These are phyloP conservation scores for Colletotrichum spinosum DNA, from an alignment of 2,329 filamentous ascomycete species.

Conservation along the genomic window DNA sequence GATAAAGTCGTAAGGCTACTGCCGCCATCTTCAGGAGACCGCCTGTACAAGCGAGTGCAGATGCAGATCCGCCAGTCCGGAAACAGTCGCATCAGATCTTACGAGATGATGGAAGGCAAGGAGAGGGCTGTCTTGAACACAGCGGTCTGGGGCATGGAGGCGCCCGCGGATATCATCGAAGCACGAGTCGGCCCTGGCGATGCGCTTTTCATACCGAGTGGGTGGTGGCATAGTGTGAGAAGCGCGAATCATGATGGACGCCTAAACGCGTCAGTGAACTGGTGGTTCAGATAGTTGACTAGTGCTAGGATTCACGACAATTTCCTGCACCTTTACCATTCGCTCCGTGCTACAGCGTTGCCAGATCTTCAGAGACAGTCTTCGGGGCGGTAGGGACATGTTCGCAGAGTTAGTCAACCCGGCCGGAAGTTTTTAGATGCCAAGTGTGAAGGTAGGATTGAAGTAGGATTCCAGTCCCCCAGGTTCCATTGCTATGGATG, in stretches of 20 bases:
- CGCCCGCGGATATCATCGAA: slow-evolving; percentile 56
- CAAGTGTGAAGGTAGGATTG: no score
- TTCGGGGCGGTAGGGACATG: no score
- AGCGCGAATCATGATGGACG: slow-evolving; percentile 48
- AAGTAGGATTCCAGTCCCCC: no score
- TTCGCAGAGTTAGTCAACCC: no score
- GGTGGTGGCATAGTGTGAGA: slow-evolving; percentile 61
- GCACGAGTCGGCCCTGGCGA: slow-evolving; percentile 73
- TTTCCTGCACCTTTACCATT: no score
- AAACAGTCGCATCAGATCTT: slow-evolving; percentile 71
- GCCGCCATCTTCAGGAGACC: slow-evolving; percentile 70
- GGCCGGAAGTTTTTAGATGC: no score
- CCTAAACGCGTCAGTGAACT: slow-evolving; percentile 57
- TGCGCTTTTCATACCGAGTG: slow-evolving; percentile 79
- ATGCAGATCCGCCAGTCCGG: slow-evolving; percentile 50
- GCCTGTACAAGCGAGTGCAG: slow-evolving; percentile 70
- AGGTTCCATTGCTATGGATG: no score
- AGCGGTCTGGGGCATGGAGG: slow-evolving; percentile 72
- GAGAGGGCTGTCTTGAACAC: slow-evolving; percentile 76
- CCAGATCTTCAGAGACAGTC: no score
- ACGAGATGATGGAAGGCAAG: slow-evolving; percentile 90
- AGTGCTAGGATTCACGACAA: no score
- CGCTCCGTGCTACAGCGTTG: no score
- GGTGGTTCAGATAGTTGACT: slow-evolving; percentile 56
- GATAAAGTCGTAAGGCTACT: slow-evolving; percentile 80